Evolutionary conservation across 352 stramenopile species (phyloP).

Genomic region (Globisporangium cystogenes): DNA sequence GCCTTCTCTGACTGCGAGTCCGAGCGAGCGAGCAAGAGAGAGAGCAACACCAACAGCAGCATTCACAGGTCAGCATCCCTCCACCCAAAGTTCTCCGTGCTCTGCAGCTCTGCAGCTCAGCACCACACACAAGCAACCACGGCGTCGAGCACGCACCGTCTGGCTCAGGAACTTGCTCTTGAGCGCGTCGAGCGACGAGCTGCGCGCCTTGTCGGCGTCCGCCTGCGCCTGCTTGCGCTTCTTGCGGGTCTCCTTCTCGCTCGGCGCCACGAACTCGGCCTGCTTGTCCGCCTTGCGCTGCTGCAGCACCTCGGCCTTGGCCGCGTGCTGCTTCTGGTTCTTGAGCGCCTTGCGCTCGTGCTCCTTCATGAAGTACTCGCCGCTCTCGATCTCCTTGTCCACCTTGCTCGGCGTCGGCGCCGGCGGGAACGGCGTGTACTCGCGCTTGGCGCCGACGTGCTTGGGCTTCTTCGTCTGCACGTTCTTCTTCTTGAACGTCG

Average conservation of each 20-base stretch:
- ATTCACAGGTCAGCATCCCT: too few relatives aligned
- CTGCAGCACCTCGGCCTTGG: constrained; percentile 50
- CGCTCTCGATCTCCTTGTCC: constrained; percentile 97
- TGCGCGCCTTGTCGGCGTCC: constrained; percentile 40
- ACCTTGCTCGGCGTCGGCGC: constrained; percentile 95
- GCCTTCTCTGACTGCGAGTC: constrained; percentile 24
- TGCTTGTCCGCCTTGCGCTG: constrained; percentile 72
- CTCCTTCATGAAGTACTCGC: constrained; percentile 99
- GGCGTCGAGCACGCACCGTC: constrained; percentile 27
- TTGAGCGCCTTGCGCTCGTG: constrained; percentile 92
- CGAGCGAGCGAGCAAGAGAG: too few relatives aligned
- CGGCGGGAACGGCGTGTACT: constrained; percentile 99
- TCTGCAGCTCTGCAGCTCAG: not conserved
- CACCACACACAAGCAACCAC: too few relatives aligned
- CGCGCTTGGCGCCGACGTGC: constrained; percentile 89
- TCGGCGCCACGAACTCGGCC: constrained; percentile 67
- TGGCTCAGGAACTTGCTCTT: constrained; percentile 83
- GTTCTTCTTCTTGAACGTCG: constrained; percentile 99
- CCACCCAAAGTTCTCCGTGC: too few relatives aligned
- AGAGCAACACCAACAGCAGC: too few relatives aligned
- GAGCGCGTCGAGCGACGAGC: constrained; percentile 53
- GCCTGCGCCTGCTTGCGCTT: constrained; percentile 63
- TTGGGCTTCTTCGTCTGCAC: constrained; percentile 95
- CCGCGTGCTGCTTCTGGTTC: constrained; percentile 82
- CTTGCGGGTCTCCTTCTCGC: constrained; percentile 69